Conservation (phyloP, 2,329 filamentous ascomycete species). For the Sclerotinia borealis region DNA sequence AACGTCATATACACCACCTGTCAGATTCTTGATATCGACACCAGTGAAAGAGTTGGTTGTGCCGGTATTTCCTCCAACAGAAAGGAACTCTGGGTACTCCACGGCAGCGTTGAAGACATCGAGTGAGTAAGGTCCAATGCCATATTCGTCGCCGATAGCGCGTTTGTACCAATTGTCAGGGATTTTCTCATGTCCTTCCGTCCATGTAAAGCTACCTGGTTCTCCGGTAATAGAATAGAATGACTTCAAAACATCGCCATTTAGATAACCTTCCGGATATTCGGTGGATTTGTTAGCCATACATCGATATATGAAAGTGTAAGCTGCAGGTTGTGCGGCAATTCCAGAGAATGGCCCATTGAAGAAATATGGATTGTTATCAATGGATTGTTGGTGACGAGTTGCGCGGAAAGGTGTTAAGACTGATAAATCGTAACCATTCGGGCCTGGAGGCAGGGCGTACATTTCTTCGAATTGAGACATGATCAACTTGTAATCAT, state of each 20-base stretch:
- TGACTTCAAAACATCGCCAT: conserved; percentile 23
- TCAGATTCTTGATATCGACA: conserved; percentile 38
- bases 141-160: conserved; percentile 32
- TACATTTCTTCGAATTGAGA: conserved; percentile 45
- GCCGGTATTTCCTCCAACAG: conserved; percentile 48
- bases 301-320: conserved; percentile 29
- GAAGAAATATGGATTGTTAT: conserved; percentile 45
- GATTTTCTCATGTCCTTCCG: conserved; percentile 19
- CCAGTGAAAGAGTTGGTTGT: conserved; percentile 46
- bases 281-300: conserved; percentile 31
- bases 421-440: conserved; percentile 36
- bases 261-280: conserved; percentile 28
- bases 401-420: conserved; percentile 39
- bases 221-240: conserved; percentile 21
- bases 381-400: conserved; percentile 34
- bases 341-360: conserved; percentile 47
- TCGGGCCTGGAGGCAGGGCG: conserved; percentile 36
- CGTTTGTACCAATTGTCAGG: conserved; percentile 23
- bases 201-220: conserved; percentile 17
- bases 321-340: conserved; percentile 26
- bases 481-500: conserved; percentile 47
- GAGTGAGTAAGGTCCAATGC: conserved; percentile 32
- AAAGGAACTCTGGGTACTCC: conserved; percentile 39
- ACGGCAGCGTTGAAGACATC: conserved; percentile 36
- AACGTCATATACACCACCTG: conserved; percentile 41